Evolutionary conservation across 495 filamentous ascomycete genomes (phyloP).

Genomic region (Daldinia caldariorum): DNA sequence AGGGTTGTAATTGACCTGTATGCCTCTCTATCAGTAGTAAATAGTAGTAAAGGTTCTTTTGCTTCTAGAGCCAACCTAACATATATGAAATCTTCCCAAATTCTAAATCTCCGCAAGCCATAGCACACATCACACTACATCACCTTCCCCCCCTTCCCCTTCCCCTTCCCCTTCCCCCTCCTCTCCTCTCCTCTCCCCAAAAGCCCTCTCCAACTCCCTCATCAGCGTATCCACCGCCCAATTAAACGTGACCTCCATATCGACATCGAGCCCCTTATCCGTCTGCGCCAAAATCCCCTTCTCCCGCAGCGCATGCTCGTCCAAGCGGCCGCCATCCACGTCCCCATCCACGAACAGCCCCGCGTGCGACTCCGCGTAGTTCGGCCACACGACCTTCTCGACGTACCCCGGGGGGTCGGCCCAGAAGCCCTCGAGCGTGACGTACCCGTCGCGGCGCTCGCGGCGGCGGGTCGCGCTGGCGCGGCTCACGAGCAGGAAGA

Average conservation of each 20-base stretch:
- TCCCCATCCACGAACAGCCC: constrained; percentile 76
- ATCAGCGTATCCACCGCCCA: constrained; percentile 67
- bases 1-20: background rate
- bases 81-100: background rate
- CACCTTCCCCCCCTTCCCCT: background rate
- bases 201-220: constrained; percentile 47
- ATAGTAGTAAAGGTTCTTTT: background rate
- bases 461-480: constrained; percentile 70
- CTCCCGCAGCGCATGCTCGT: constrained; percentile 53
- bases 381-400: constrained; percentile 94
- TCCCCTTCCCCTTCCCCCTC: background rate
- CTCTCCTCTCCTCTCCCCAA: background rate
- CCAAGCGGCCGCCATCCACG: constrained; percentile 61
- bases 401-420: constrained; percentile 92
- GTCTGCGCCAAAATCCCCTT: constrained; percentile 57
- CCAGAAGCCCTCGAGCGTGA: constrained; percentile 93
- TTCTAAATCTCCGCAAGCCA: no score
- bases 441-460: constrained; percentile 82
- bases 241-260: constrained; percentile 60
- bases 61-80: background rate
- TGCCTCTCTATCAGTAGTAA: background rate
- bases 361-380: constrained; percentile 80
- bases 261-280: constrained; percentile 51
- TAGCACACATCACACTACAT: background rate
- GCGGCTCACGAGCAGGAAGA: constrained; percentile 76